Base-by-base conservation (phyloP, 306 rosid genomes). In the Aeschynomene evenia region DNA sequence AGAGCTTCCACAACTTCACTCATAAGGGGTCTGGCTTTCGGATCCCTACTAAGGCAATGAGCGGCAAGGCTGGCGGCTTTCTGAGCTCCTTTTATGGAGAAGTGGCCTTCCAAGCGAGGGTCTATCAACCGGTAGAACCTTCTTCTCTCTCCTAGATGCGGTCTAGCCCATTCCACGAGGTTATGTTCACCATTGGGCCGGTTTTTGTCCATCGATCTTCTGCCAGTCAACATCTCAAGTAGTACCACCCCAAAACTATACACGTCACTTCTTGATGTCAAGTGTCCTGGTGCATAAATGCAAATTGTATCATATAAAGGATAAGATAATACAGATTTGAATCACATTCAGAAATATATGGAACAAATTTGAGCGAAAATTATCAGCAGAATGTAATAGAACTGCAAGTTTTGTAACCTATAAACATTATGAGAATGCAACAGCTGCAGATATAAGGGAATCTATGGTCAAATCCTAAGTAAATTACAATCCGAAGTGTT, bases 101-200 rank as follows among this genome's bases (percentile, higher is more conserved):
- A 90, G 81, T 90, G 96, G 24, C 96, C 96, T 79, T 90, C 96
- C 12, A 90, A 87, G 76, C 96, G 87, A 13, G 95, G 96, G 70
- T 90, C 96, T 42, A 90, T 88, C 81, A 90, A 68, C 52, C 86
- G 70, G 72, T 90, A 88, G 85, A 90, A 90, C 79, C 91, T 86
- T 67, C 86, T 88, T 75, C 87, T 84, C 74, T 90, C 96, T 8
- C 95, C 96, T 16, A 92, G 87, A 81, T 92, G 88, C 10, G 98
- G 98, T 69, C 98, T 88, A 48, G 98, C 96, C 98, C 98, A 92
- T 73, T 89, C 98, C 45, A 92, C 98, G 12, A 92, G 96, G 79
- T 92, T 92, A 71, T 92, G 98, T 61, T 92, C 96, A 0, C 98
- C 98, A 34, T 89, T 86, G 4, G 98, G 98, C 29, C 96, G 80